A percentile compares a stretch with the other conserved stretches of the same genome.
These are phyloP conservation scores for Nemania diffusa DNA, from an alignment of 2,329 filamentous ascomycete species.

Conservation along the genomic window DNA sequence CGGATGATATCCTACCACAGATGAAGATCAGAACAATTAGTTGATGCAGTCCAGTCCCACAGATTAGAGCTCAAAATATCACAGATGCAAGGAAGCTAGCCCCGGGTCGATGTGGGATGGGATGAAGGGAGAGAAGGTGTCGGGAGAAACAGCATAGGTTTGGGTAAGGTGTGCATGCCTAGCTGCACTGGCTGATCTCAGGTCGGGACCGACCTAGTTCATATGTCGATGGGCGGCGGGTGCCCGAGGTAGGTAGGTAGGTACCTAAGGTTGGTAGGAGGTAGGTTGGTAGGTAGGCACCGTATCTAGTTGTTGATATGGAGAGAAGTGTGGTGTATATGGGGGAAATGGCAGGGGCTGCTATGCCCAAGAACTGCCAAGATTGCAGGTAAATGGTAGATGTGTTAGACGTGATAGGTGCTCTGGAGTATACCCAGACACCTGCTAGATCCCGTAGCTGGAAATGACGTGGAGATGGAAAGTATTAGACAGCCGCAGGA, in stretches of 20 bases:
- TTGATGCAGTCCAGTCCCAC: constrained; percentile 21
- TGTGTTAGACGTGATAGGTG: constrained; percentile 11
- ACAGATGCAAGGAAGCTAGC: constrained; percentile 30
- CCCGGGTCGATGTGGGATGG: constrained; percentile 19
- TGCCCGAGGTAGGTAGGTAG: background rate
- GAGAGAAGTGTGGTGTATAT: background rate
- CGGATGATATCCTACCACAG: constrained; percentile 19
- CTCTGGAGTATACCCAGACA: constrained; percentile 2
- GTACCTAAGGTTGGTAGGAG: background rate
- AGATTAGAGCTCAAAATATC: constrained; percentile 23
- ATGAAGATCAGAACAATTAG: constrained; percentile 26
- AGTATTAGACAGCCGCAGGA: constrained; percentile 13
- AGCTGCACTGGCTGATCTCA: background rate
- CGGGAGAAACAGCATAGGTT: background rate
- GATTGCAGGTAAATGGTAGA: constrained; percentile 31
- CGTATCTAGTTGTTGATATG: background rate
- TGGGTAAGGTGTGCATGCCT: constrained; percentile 15
- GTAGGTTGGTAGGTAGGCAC: too few relatives aligned
- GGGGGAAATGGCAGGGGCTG: constrained; percentile 19
- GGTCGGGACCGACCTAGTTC: constrained; percentile 12
- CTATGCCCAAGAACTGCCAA: constrained; percentile 7
- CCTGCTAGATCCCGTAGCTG: constrained; percentile 26
- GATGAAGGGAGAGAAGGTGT: constrained; percentile 31
- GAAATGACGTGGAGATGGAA: constrained; percentile 22
- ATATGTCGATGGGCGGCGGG: constrained; percentile 1